Evolutionary conservation across 2,329 filamentous ascomycete genomes (phyloP).

Genomic region (Aspergillus spinulosporus): DNA sequence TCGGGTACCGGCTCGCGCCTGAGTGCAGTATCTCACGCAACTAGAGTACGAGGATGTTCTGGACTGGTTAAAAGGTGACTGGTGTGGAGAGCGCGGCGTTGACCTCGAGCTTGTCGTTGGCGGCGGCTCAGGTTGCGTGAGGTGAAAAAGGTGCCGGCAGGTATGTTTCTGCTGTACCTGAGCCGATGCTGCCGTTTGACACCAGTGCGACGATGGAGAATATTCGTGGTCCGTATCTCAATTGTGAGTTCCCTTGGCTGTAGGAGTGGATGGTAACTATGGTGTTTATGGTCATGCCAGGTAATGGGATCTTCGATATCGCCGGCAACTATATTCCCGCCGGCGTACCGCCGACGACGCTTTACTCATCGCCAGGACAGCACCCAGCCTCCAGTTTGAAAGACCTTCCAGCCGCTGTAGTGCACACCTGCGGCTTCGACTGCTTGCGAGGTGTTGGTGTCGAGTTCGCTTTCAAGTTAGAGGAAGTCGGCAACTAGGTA

Average conservation of each 20-base stretch:
- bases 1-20: slow-evolving; percentile 39
- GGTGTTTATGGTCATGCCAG: neutral
- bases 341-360: slow-evolving; percentile 24
- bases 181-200: slow-evolving; percentile 35
- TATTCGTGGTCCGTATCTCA: slow-evolving; percentile 35
- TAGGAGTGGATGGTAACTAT: neutral
- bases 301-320: slow-evolving; percentile 39
- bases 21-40: slow-evolving; percentile 36
- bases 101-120: slow-evolving; percentile 30
- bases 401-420: slow-evolving; percentile 27
- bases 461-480: slow-evolving; percentile 32
- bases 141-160: slow-evolving; percentile 29
- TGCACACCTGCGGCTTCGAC: slow-evolving; percentile 38
- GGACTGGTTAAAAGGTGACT: slow-evolving; percentile 20
- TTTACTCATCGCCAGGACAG: slow-evolving; percentile 36
- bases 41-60: slow-evolving; percentile 37
- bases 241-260: slow-evolving; percentile 21
- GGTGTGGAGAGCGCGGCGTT: slow-evolving; percentile 29
- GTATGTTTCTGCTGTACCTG: slow-evolving; percentile 39
- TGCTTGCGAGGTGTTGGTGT: slow-evolving; percentile 34
- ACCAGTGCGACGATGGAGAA: slow-evolving; percentile 37
- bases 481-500: slow-evolving; percentile 30
- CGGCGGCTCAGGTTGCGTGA: slow-evolving; percentile 31
- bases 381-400: slow-evolving; percentile 26
- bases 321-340: slow-evolving; percentile 35